A percentile compares a stretch with the other conserved stretches of the same genome.
These are phyloP conservation scores for Pythium dissotocum DNA, from an alignment of 352 stramenopile species.

Conservation along the genomic window DNA sequence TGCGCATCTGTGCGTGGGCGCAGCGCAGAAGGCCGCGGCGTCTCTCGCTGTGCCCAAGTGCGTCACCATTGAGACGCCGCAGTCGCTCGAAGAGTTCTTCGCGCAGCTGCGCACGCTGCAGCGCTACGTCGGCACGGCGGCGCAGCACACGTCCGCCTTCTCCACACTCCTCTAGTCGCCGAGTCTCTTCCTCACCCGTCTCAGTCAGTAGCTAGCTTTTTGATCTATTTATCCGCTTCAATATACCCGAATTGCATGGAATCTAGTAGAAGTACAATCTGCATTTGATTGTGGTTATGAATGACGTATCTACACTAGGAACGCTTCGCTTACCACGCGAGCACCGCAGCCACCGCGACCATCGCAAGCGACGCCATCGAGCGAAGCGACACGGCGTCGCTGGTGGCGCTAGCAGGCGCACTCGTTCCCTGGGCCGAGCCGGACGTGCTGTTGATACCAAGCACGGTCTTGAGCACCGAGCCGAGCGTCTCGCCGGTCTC, in stretches of 20 bases:
- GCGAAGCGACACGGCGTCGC: slow-evolving; percentile 10
- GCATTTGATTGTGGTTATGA: not conserved
- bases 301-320: slow-evolving; percentile 8
- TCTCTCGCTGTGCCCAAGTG: slow-evolving; percentile 49
- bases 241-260: not conserved
- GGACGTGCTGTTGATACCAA: slow-evolving; percentile 10
- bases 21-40: slow-evolving; percentile 27
- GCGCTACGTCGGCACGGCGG: slow-evolving; percentile 40
- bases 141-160: slow-evolving; percentile 41
- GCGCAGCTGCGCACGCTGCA: slow-evolving; percentile 58
- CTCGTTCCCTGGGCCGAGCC: slow-evolving; percentile 1
- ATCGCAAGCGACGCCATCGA: slow-evolving; percentile 1
- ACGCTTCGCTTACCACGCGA: slow-evolving; percentile 14
- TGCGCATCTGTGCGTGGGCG: slow-evolving; percentile 36
- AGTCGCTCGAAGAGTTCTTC: slow-evolving; percentile 61
- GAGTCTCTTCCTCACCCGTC: not conserved
- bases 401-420: not conserved
- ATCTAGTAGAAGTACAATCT: not conserved
- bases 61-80: slow-evolving; percentile 1
- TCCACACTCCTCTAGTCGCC: slow-evolving; percentile 30
- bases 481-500: slow-evolving; percentile 24
- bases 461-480: slow-evolving; percentile 7
- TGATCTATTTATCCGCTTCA: not conserved
- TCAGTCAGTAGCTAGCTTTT: not conserved
- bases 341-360: slow-evolving; percentile 6